Conservation (phyloP, 1,284 basidiomycete species). For the Psilocybe mexicana region DNA sequence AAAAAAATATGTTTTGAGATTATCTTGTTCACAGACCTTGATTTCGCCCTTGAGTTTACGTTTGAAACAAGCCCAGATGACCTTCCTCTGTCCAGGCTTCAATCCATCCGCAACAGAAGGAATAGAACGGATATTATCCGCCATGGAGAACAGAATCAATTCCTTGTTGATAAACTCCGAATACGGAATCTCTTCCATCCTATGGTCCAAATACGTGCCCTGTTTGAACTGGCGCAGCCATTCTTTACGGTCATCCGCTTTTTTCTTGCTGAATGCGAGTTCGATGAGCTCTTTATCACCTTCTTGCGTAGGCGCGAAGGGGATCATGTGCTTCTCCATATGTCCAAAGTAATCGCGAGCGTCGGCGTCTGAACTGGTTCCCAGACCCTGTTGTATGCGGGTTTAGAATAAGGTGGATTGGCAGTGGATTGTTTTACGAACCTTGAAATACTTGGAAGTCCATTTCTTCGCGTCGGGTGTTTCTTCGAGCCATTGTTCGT, state of each 20-base stretch:
- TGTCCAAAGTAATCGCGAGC: conserved; percentile 93
- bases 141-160: conserved; percentile 99
- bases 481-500: conserved; percentile 87
- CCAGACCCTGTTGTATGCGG: conserved; percentile 74
- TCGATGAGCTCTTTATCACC: conserved; percentile 93
- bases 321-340: conserved; percentile 93
- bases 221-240: conserved; percentile 97
- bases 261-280: conserved; percentile 99
- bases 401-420: conserved; percentile 4
- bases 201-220: conserved; percentile 94
- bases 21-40: conserved; percentile 55
- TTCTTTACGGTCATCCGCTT: conserved; percentile 97
- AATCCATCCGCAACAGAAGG: conserved; percentile 93
- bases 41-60: conserved; percentile 91
- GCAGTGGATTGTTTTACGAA: conserved; percentile 30
- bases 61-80: conserved; percentile 95
- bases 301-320: conserved; percentile 81
- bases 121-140: conserved; percentile 96
- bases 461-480: conserved; percentile 85
- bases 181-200: conserved; percentile 83
- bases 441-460: conserved; percentile 97
- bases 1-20: background rate
- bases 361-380: conserved; percentile 88
- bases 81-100: conserved; percentile 99
- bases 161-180: conserved; percentile 99